Conservation (phyloP, 2,329 filamentous ascomycete genomes). For the Exophiala aquamarina region DNA sequence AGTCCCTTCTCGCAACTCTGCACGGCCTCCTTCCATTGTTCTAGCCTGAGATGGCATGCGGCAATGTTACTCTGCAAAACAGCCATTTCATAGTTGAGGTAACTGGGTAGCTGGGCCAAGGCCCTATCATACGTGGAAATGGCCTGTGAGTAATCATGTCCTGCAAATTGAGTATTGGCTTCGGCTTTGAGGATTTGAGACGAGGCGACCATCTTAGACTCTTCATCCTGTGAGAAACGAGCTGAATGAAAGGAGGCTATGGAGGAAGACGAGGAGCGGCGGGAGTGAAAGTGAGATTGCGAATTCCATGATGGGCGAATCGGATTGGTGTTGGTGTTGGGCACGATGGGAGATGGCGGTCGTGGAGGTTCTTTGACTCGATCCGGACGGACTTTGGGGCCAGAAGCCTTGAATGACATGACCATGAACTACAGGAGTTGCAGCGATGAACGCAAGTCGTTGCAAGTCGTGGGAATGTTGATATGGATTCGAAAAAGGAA, state of each 20-base stretch:
- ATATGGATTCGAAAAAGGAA: no score
- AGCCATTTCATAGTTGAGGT: slow-evolving; percentile 83
- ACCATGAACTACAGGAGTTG: no score
- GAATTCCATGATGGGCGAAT: slow-evolving; percentile 16
- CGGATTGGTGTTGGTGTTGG: slow-evolving; percentile 1
- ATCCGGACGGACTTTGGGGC: slow-evolving; percentile 26
- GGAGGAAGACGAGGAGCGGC: slow-evolving; percentile 22
- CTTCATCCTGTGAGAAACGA: slow-evolving; percentile 47
- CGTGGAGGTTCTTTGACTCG: slow-evolving; percentile 19
- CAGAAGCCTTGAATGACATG: slow-evolving; percentile 27
- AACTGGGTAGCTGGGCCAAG: slow-evolving; percentile 73
- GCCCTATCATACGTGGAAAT: slow-evolving; percentile 82
- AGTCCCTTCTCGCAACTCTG: slow-evolving; percentile 71
- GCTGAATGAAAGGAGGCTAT: slow-evolving; percentile 31
- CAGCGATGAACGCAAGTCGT: no score
- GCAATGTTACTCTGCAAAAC: slow-evolving; percentile 87
- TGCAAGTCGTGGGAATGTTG: no score
- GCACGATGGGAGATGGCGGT: slow-evolving; percentile 6
- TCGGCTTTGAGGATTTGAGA: slow-evolving; percentile 71
- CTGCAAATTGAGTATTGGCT: slow-evolving; percentile 78
- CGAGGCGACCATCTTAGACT: slow-evolving; percentile 65
- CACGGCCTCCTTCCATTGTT: slow-evolving; percentile 81
- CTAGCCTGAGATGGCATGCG: slow-evolving; percentile 81
- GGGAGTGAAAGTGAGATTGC: slow-evolving; percentile 6
- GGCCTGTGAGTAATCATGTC: slow-evolving; percentile 71